A percentile compares a stretch with the other conserved stretches of the same genome.
These are phyloP conservation scores for Coemansia asiatica DNA, from an alignment of 192 early-diverging fungal species.

Conservation along the genomic window DNA sequence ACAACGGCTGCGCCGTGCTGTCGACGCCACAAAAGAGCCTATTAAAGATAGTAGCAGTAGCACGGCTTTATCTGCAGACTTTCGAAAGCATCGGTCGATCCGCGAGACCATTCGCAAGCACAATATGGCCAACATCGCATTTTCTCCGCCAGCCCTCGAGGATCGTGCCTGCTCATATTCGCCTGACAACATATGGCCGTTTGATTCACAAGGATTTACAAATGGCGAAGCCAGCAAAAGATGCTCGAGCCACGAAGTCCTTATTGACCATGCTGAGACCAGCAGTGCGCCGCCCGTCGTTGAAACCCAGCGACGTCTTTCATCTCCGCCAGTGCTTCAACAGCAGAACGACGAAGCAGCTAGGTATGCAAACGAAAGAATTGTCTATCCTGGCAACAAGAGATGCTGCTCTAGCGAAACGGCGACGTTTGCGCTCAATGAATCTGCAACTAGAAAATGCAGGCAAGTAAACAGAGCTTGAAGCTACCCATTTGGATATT, in stretches of 20 bases:
- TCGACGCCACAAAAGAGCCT: slow-evolving; percentile 21
- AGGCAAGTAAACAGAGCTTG: not conserved
- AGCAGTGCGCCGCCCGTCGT: not conserved
- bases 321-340: not conserved
- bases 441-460: not conserved
- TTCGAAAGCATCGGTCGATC: slow-evolving; percentile 48
- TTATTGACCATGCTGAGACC: not conserved
- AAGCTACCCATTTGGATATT: too few species aligned
- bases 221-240: not conserved
- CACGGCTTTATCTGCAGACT: slow-evolving; percentile 22
- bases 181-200: not conserved
- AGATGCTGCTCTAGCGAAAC: not conserved
- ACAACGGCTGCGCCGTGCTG: slow-evolving; percentile 43
- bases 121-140: not conserved
- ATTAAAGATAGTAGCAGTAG: not conserved
- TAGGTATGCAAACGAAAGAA: not conserved
- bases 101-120: slow-evolving; percentile 22
- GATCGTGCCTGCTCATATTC: not conserved
- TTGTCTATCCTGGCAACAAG: not conserved
- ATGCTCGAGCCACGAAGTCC: not conserved
- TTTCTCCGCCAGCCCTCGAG: not conserved
- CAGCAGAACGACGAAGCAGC: not conserved
- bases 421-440: not conserved
- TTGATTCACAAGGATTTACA: not conserved
- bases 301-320: not conserved